phyloP scores from a whole-genome alignment of 176 grass and related monocot genomes.

The Oryza officinalis region DNA sequence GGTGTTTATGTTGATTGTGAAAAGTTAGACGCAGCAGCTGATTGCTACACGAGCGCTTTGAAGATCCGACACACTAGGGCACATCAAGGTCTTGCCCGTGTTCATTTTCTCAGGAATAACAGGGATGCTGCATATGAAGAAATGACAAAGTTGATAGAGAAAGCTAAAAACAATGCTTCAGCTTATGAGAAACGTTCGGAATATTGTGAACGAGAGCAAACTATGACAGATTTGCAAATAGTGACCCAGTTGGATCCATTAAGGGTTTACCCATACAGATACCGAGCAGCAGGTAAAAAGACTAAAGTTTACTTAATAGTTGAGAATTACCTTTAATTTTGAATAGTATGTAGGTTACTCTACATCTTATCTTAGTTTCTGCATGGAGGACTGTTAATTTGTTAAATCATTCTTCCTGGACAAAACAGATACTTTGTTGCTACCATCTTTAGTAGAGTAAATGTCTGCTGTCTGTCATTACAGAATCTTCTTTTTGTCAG shows the following conservation, averaged over 20 bases:
- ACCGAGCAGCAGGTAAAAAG: constrained; percentile 86
- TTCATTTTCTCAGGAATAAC: constrained; percentile 82
- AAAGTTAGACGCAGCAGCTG: constrained; percentile 78
- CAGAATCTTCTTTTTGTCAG: neutral
- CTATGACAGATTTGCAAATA: constrained; percentile 78
- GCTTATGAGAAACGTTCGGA: constrained; percentile 95
- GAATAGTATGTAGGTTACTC: neutral
- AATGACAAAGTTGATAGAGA: constrained; percentile 90
- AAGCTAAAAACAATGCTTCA: constrained; percentile 83
- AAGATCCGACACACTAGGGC: constrained; percentile 94
- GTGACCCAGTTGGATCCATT: constrained; percentile 85
- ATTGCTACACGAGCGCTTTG: constrained; percentile 89
- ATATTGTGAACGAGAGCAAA: constrained; percentile 79
- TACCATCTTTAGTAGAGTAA: constrained; percentile 1
- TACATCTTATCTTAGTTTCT: neutral
- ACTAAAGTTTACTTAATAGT: constrained; percentile 1
- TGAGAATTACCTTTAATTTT: constrained; percentile 16
- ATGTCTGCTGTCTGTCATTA: neutral
- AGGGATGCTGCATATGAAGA: constrained; percentile 81
- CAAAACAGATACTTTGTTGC: neutral
- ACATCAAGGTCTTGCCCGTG: constrained; percentile 90
- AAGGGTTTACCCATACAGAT: constrained; percentile 89
- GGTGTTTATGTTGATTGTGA: constrained; percentile 95
- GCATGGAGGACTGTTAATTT: neutral
- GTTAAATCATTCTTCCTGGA: neutral